Evolutionary conservation across 176 grass and related monocot species (phyloP), one percentile per base, ranked within the genome.

Genomic region (Canna indica): DNA sequence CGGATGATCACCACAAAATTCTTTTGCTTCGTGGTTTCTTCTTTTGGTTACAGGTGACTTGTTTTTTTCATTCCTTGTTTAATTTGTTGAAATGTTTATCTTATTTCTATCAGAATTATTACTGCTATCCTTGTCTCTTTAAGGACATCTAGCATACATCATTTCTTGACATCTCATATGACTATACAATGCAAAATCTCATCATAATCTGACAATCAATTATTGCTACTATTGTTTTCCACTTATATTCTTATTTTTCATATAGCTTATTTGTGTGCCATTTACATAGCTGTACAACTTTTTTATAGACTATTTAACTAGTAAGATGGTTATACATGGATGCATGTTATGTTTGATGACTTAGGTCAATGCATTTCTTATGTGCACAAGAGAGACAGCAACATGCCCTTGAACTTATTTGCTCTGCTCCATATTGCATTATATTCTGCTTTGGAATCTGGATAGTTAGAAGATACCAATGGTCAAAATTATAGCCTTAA

Each of bases 1-100:
- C 22, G 30, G 62, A 32, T 64, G 30, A 22, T 36, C 16, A 30
- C 16, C 18, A 35, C 33, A 64, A 64, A 64, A 64, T 18, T 30
- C 34, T 64, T 10, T 17, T 64, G 15, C 60, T 64, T 5, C 60
- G 29, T 33, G 60, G 60, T 33, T 64, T 64, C 60, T 64, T 64
- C 60, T 64, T 64, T 64, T 64, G 60, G 60, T 33, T 64, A 64
- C 33, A 64, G 60, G 60, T 64, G 29, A 13, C 16, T 1, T 32
- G 7, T 17, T 33, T 17, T 31, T 32, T 34, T 33, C 29, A 17
- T 33, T n/a, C n/a, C n/a, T n/a, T n/a, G n/a, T 64, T 64, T 64
- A 33, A 17, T 31, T 64, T 33, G 1, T 64, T 6, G 11, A 18
- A 20, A 7, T n/a, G 4, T 50, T 50, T 20, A 50, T 50, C 17